A percentile compares a stretch with the other conserved stretches of the same genome.
Conservation (phyloP, 192 early-diverging fungal genomes). For the Allomyces macrogynus region DNA sequence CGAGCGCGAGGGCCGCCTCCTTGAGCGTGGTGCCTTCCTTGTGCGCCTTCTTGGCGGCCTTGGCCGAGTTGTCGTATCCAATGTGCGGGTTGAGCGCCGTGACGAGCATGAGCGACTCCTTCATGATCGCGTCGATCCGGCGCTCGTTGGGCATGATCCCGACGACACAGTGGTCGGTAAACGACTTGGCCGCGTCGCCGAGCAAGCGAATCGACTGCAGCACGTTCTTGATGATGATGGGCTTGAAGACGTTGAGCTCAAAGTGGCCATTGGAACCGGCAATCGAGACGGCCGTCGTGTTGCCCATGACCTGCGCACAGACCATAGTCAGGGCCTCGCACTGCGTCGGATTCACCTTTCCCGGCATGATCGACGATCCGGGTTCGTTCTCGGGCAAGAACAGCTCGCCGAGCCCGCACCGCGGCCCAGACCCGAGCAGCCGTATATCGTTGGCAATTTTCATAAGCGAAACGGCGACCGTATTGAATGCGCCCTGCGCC, state of each 20-base stretch:
- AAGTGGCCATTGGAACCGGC: conserved; percentile 94
- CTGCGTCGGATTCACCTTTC: conserved; percentile 99
- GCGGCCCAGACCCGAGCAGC: conserved; percentile 81
- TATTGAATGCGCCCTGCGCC: conserved; percentile 85
- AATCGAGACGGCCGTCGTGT: conserved; percentile 80
- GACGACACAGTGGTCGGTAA: conserved; percentile 86
- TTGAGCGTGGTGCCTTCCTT: conserved; percentile 70
- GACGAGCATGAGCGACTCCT: conserved; percentile 93
- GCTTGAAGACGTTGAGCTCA: conserved; percentile 99
- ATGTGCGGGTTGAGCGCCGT: conserved; percentile 97
- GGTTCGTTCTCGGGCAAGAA: conserved; percentile 96
- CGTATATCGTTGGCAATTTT: conserved; percentile 99
- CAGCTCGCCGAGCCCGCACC: conserved; percentile 94
- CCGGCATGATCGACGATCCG: conserved; percentile 98
- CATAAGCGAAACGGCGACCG: conserved; percentile 82
- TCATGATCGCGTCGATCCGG: conserved; percentile 65
- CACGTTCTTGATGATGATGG: conserved; percentile 95
- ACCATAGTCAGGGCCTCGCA: conserved; percentile 99
- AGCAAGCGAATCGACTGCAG: conserved; percentile 81
- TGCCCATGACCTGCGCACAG: conserved; percentile 96
- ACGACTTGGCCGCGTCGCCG: conserved; percentile 64
- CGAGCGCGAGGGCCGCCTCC: conserved; percentile 73
- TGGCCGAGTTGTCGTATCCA: conserved; percentile 80
- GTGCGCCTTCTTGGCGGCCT: conserved; percentile 93
- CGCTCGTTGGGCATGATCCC: conserved; percentile 88